phyloP scores from a whole-genome alignment of 352 stramenopile genomes.

The Phytophthora uliginosa region DNA sequence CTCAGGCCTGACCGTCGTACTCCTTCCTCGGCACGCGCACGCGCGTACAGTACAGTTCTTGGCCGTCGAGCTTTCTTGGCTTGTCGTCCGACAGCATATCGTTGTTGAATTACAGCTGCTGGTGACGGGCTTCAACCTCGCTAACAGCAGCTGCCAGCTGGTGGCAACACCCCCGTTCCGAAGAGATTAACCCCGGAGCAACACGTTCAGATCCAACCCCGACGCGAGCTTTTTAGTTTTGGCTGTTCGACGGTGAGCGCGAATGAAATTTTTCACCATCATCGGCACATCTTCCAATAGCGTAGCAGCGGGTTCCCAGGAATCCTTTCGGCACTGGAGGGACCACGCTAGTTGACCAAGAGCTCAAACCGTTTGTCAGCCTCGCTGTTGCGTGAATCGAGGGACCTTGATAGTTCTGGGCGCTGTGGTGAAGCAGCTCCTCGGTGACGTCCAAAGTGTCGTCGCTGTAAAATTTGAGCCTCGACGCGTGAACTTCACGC shows the following conservation, averaged over 20 bases:
- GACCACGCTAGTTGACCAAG: background rate
- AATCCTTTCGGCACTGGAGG: background rate
- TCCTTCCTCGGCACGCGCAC: too few relatives aligned
- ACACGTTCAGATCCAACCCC: background rate
- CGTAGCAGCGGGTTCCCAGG: background rate
- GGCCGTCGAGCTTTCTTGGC: too few relatives aligned
- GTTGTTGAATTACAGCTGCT: conserved; percentile 5
- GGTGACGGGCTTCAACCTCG: conserved; percentile 5
- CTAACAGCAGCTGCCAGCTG: conserved; percentile 6
- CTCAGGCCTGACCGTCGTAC: too few relatives aligned
- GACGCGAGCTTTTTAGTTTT: background rate
- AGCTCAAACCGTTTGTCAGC: background rate
- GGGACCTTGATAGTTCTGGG: background rate
- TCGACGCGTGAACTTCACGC: background rate
- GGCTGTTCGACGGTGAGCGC: background rate
- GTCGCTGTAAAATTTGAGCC: background rate
- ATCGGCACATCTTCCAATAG: background rate
- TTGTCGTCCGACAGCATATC: too few relatives aligned
- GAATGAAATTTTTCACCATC: background rate
- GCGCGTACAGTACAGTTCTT: too few relatives aligned
- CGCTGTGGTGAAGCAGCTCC: background rate
- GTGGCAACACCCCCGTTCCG: background rate
- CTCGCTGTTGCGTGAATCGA: background rate
- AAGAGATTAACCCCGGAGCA: background rate
- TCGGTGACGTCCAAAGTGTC: background rate